Base-by-base conservation (phyloP, 441 rosid species). In the Eruca vesicaria region DNA sequence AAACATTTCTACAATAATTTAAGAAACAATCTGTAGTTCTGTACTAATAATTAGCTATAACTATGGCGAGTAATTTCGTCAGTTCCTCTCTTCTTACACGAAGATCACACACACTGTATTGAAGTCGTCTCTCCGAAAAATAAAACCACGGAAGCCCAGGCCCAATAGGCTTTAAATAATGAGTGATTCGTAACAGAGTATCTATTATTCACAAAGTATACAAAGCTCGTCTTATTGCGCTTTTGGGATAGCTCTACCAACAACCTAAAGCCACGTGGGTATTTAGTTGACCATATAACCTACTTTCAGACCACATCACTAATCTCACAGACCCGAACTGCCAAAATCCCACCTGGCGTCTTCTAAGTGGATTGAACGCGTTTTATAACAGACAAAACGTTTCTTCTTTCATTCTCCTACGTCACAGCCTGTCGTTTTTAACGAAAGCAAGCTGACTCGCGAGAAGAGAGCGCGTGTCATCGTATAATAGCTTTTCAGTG, bases 391-490 rank as follows among this genome's bases (percentile, higher is more conserved):
- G 21, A 69, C 33, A 14, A n/a, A n/a, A 41, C 60, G 19, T 52
- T 35, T 63, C 11, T 48, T 50, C 68, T 79, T 21, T 59, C 60
- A 18, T 48, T 6, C 0, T 14, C 18, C 8, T 35, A 59, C 64
- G 70, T 75, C 77, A 74, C 82, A 74, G 79, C 12, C 79, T 50
- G 79, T 74, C 53, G 59, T 18, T 60, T 33, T 11, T 10, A 60
- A 41, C 9, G 45, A 58, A 2, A 59, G 53, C 2, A 11, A 63
- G 5, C 8, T 1, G 3, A 79, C 68, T 59, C 78, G 67, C 80
- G 20, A 10, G 43, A 59, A 59, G 11, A 36, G 6, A 43, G 84
- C 74, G 86, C 85, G 81, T 63, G 80, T 63, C 11, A 5, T 1
- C 16, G 2, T 8, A 16, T 45, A 9, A 45, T 80, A 85, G 81